Percentiles rank a stretch among this genome's conserved stretches.
These are phyloP conservation scores for Penicillium sp. DNA, from an alignment of 2,329 filamentous ascomycete species.

Conservation along the genomic window DNA sequence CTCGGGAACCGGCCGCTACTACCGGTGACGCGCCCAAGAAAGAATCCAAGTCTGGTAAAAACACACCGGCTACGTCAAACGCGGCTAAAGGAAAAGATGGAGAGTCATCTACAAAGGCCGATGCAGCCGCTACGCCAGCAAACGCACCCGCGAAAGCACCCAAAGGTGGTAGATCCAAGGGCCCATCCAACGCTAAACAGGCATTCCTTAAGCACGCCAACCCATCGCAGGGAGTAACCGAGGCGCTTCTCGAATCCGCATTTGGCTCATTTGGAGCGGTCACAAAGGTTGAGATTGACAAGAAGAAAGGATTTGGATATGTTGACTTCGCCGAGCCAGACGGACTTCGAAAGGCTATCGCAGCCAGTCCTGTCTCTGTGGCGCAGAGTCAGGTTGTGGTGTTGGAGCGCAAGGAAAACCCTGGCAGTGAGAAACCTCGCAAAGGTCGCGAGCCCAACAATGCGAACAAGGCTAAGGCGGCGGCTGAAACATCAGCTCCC, in stretches of 20 bases:
- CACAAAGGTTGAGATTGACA: conserved; percentile 84
- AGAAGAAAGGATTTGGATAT: conserved; percentile 92
- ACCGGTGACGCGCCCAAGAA: conserved; percentile 22
- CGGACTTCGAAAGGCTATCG: conserved; percentile 74
- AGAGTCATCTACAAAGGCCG: conserved; percentile 26
- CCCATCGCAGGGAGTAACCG: conserved; percentile 87
- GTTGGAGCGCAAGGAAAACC: conserved; percentile 59
- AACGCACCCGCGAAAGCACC: conserved; percentile 22
- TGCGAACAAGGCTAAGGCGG: conserved; percentile 14
- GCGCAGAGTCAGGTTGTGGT: conserved; percentile 86
- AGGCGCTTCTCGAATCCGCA: conserved; percentile 72
- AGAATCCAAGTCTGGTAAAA: conserved; percentile 26
- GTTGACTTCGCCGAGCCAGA: conserved; percentile 80
- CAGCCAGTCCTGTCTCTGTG: conserved; percentile 77
- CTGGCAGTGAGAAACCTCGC: conserved; percentile 34
- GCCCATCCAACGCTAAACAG: conserved; percentile 35
- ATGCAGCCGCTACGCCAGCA: conserved; percentile 16
- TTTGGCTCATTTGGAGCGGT: conserved; percentile 75
- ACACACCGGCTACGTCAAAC: conserved; percentile 10
- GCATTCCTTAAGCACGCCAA: conserved; percentile 83
- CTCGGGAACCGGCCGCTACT: conserved; percentile 13
- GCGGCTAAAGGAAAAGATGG: conserved; percentile 23
- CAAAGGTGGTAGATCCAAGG: conserved; percentile 34
- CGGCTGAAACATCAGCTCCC: background rate
- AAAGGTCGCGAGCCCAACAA: conserved; percentile 29